Evolutionary conservation across 108 stramenopile species (phyloP).

Genomic region (Cylindrotheca fusiformis): DNA sequence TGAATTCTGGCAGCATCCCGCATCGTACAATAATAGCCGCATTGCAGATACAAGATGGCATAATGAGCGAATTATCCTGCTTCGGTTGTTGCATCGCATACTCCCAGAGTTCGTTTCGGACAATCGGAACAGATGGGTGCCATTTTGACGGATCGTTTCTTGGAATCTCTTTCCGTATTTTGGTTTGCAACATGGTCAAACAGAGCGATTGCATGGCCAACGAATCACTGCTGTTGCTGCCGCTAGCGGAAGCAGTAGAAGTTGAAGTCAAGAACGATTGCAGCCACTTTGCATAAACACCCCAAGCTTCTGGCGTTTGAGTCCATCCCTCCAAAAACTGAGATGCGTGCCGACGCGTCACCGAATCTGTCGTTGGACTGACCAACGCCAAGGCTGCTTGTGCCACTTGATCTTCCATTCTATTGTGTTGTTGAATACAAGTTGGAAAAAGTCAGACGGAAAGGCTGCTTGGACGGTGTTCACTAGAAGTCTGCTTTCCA

Average conservation of each 20-base stretch:
- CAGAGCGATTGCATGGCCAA: conserved; percentile 36
- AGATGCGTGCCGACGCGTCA: conserved; percentile 36
- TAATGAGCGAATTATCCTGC: conserved; percentile 1
- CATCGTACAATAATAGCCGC: conserved; percentile 20
- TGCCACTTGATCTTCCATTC: conserved; percentile 33
- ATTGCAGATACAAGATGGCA: conserved; percentile 27
- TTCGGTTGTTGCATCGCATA: conserved; percentile 12
- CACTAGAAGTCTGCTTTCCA: too few relatives aligned
- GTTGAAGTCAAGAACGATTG: conserved; percentile 3
- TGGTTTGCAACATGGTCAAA: conserved; percentile 34
- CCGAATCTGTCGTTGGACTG: conserved; percentile 28
- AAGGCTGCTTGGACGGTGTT: too few relatives aligned
- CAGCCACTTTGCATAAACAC: conserved; percentile 33
- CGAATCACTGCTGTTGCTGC: not conserved
- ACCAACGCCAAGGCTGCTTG: conserved; percentile 44
- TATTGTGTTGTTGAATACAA: not conserved
- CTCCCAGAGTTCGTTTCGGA: conserved; percentile 15
- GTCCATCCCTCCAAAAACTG: conserved; percentile 48
- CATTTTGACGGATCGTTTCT: not conserved
- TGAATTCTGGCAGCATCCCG: conserved; percentile 12
- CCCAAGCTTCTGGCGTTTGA: conserved; percentile 30
- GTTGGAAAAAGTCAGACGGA: too few relatives aligned
- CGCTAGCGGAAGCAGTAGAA: too few relatives aligned
- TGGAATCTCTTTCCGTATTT: conserved; percentile 21
- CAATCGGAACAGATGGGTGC: not conserved